These are phyloP conservation scores for Apiospora aurea DNA, from an alignment of 2,329 filamentous ascomycete species.

Conservation along the genomic window DNA sequence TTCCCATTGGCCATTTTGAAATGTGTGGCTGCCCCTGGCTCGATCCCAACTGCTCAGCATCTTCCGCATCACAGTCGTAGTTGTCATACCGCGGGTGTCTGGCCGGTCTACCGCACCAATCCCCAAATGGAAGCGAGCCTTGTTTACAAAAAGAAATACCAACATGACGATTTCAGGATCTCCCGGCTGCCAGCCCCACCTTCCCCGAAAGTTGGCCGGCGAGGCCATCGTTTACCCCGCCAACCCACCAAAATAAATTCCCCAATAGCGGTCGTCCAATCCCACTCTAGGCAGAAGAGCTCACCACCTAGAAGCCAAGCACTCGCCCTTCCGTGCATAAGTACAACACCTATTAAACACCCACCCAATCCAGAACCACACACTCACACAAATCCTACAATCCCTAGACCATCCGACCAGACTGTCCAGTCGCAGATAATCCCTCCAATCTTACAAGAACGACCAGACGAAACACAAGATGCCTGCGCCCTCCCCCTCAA, in stretches of 20 bases:
- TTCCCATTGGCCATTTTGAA: not conserved
- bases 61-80: not conserved
- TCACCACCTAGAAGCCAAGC: constrained; percentile 4
- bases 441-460: not conserved
- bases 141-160: not conserved
- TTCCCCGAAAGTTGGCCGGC: not conserved
- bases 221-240: constrained; percentile 37
- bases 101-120: constrained; percentile 10
- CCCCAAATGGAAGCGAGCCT: not conserved
- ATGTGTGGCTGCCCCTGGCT: not conserved
- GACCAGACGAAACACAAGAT: constrained; percentile 56
- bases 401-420: not conserved
- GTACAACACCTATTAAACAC: not conserved
- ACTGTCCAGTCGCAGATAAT: not conserved
- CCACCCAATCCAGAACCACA: not conserved
- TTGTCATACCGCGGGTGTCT: not conserved
- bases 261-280: constrained; percentile 31
- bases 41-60: not conserved
- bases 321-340: not conserved
- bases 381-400: not conserved
- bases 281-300: constrained; percentile 30
- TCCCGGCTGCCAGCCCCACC: not conserved
- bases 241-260: constrained; percentile 44
- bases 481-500: constrained; percentile 79
- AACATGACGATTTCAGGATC: too few species aligned